Percentiles rank a stretch among this genome's conserved stretches.
Conservation (phyloP, 148 eudicot genomes). For the Polygonum aviculare region DNA sequence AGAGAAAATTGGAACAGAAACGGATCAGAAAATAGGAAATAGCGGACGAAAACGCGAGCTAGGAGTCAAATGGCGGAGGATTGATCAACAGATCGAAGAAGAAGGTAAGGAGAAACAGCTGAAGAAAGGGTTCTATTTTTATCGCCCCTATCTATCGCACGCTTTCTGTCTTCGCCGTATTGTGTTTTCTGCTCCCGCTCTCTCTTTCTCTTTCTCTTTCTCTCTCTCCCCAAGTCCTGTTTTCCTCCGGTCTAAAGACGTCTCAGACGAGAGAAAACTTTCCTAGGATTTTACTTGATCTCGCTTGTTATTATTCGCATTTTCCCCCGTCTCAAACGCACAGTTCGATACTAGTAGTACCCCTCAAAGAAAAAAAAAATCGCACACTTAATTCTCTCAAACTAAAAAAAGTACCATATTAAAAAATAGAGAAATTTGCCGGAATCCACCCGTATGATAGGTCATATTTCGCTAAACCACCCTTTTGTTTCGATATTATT, state of each 20-base stretch:
- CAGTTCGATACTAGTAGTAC: not conserved
- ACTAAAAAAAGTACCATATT: no score
- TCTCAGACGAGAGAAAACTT: not conserved
- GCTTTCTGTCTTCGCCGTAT: slow-evolving; percentile 1
- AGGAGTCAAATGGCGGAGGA: not conserved
- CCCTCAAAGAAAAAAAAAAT: no score
- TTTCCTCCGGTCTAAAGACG: slow-evolving; percentile 7
- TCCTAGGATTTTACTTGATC: not conserved
- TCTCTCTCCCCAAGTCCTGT: slow-evolving; percentile 6
- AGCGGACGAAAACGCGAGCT: slow-evolving; percentile 2
- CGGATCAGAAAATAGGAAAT: slow-evolving; percentile 4
- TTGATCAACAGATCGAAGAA: not conserved
- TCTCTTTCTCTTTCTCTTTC: not conserved
- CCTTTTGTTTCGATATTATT: no score
- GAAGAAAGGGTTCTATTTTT: not conserved
- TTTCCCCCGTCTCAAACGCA: not conserved
- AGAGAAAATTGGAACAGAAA: slow-evolving; percentile 2
- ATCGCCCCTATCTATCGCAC: slow-evolving; percentile 1
- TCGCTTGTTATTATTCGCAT: not conserved
- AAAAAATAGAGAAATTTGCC: no score
- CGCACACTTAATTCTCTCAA: no score
- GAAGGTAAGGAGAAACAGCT: slow-evolving; percentile 5
- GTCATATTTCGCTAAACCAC: no score
- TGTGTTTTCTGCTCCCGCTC: slow-evolving; percentile 1
- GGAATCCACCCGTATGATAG: no score